Conservation (phyloP, 1,284 basidiomycete genomes). For the Leccinum insolens region DNA sequence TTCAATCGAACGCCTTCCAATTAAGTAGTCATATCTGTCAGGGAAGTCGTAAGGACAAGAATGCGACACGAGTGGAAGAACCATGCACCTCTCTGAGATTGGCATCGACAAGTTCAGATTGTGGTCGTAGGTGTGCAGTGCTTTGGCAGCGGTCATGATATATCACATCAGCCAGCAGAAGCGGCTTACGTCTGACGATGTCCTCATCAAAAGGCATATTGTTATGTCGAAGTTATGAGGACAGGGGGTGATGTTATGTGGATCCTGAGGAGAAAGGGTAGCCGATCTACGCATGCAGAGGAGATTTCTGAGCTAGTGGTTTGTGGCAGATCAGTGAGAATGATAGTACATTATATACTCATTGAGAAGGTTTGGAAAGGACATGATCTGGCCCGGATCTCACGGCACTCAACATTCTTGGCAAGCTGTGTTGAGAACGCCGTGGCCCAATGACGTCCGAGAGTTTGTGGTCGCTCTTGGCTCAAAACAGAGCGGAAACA, state of each 20-base stretch:
- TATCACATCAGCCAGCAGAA: neutral
- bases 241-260: neutral
- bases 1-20: neutral
- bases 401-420: too few species aligned
- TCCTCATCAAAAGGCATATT: neutral
- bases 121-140: neutral
- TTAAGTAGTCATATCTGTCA: neutral
- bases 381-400: too few species aligned
- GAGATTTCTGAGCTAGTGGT: neutral
- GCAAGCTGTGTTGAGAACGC: neutral
- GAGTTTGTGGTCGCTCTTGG: too few species aligned
- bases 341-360: too few species aligned
- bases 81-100: neutral
- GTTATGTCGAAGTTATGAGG: neutral
- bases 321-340: too few species aligned
- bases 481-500: too few species aligned
- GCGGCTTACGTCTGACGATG: neutral
- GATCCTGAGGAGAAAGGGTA: neutral
- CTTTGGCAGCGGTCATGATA: conserved; percentile 2
- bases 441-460: too few species aligned
- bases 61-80: neutral
- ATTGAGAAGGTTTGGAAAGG: too few species aligned
- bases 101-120: neutral
- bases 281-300: neutral
- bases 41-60: neutral